These are phyloP conservation scores for Triangularia verruculosa DNA, from an alignment of 2,329 filamentous ascomycete genomes.

Conservation along the genomic window DNA sequence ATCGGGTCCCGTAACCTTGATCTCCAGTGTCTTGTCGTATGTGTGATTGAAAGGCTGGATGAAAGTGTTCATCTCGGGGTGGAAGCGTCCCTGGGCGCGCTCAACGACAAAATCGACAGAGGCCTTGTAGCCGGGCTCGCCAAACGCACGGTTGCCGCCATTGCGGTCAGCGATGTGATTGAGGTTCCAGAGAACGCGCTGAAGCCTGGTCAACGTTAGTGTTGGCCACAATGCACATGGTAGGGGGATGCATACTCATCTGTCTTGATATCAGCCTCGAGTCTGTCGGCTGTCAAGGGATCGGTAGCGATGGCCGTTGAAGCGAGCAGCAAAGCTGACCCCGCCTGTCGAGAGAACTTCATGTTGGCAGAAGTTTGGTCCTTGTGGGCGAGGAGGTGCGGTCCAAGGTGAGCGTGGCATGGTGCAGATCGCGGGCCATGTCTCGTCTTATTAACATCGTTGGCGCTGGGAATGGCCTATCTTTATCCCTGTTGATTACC, in stretches of 20 bases:
- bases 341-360: conserved; percentile 13
- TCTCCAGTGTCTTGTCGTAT: conserved; percentile 42
- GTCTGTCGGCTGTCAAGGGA: conserved; percentile 38
- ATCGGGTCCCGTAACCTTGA: conserved; percentile 44
- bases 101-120: conserved; percentile 56
- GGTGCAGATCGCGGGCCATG: background rate
- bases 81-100: conserved; percentile 27
- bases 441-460: background rate
- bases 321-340: conserved; percentile 14
- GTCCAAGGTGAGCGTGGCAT: background rate
- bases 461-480: background rate
- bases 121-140: conserved; percentile 56
- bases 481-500: background rate
- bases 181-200: conserved; percentile 52
- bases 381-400: background rate
- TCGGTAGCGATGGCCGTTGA: conserved; percentile 30
- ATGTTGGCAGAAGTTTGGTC: background rate
- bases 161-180: conserved; percentile 53
- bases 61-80: conserved; percentile 32
- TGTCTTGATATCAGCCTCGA: conserved; percentile 40
- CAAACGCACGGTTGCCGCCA: conserved; percentile 59
- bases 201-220: conserved; percentile 39
- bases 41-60: conserved; percentile 47
- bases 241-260: conserved; percentile 34
- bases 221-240: background rate